Conservation (phyloP, 108 stramenopile species). For the Nannochloropsis granulata region DNA sequence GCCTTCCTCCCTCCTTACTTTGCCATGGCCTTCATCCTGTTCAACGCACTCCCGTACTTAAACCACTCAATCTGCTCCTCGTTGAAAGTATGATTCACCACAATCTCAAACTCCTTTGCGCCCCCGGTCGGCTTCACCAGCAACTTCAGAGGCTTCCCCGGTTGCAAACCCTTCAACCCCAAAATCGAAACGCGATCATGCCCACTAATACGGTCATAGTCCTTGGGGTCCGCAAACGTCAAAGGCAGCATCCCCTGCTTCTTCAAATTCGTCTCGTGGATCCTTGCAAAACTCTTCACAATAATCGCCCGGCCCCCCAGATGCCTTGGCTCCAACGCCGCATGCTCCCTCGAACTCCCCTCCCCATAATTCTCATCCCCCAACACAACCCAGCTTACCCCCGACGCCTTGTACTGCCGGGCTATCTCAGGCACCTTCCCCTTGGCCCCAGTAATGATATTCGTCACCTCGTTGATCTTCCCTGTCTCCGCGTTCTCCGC, state of each 20-base stretch:
- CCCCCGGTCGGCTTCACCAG: constrained; percentile 8
- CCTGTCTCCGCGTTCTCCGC: constrained; percentile 38
- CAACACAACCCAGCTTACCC: constrained; percentile 37
- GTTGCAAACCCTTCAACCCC: constrained; percentile 26
- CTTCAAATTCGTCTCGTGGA: constrained; percentile 45
- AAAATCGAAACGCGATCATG: constrained; percentile 25
- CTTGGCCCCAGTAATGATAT: constrained; percentile 14
- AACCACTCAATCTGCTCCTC: constrained; percentile 42
- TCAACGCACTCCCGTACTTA: constrained; percentile 41
- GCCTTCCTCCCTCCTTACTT: neutral
- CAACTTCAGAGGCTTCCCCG: constrained; percentile 29
- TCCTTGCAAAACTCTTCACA: constrained; percentile 34
- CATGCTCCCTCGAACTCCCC: constrained; percentile 39
- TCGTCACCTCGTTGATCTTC: constrained; percentile 38
- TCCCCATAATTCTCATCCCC: constrained; percentile 45
- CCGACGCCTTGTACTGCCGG: constrained; percentile 32
- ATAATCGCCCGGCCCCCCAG: constrained; percentile 35
- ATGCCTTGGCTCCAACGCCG: constrained; percentile 39
- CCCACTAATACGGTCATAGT: constrained; percentile 39
- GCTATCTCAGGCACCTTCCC: constrained; percentile 29
- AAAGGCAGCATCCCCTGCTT: constrained; percentile 44
- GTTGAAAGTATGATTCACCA: constrained; percentile 39
- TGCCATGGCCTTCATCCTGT: constrained; percentile 31
- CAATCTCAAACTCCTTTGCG: constrained; percentile 15
- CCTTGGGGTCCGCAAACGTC: constrained; percentile 34